These are phyloP conservation scores for Apiotrichum montevideense DNA, from an alignment of 1,284 basidiomycete genomes.

Conservation along the genomic window DNA sequence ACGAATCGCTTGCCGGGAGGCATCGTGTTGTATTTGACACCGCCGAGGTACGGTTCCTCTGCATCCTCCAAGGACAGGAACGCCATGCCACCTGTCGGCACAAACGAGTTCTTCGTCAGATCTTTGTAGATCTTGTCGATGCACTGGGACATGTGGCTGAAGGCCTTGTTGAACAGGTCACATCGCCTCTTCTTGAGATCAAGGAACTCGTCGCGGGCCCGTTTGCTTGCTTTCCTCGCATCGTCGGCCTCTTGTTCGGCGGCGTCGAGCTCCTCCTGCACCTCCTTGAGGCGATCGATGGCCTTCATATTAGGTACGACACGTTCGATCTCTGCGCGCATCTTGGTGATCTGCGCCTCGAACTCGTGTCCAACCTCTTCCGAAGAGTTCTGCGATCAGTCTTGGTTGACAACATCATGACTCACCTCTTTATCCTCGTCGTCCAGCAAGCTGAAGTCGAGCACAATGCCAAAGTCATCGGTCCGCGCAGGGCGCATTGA, in stretches of 20 bases:
- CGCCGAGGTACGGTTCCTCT: conserved; percentile 94
- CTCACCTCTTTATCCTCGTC: conserved; percentile 64
- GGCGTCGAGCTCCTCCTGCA: conserved; percentile 59
- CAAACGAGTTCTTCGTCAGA: conserved; percentile 85
- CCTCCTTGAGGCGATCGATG: conserved; percentile 87
- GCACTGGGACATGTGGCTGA: conserved; percentile 86
- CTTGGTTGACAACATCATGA: background rate
- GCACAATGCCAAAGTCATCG: conserved; percentile 81
- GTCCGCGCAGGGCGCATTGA: conserved; percentile 64
- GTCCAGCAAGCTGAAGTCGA: conserved; percentile 73
- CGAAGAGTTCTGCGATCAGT: conserved; percentile 55
- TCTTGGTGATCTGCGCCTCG: conserved; percentile 66
- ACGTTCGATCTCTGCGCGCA: conserved; percentile 78
- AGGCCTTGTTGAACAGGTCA: conserved; percentile 93
- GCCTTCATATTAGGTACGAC: conserved; percentile 98
- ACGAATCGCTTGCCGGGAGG: conserved; percentile 98
- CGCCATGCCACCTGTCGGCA: conserved; percentile 84
- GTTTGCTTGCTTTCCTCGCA: conserved; percentile 69
- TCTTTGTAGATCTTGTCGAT: conserved; percentile 98
- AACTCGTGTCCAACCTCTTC: conserved; percentile 65
- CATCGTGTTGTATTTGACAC: conserved; percentile 98
- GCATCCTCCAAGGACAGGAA: conserved; percentile 93
- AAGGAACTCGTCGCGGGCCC: conserved; percentile 83
- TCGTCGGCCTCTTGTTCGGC: conserved; percentile 55
- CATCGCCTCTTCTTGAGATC: conserved; percentile 78